Evolutionary conservation across 768 basidiomycete species (phyloP), one percentile per base, ranked within the genome.

Genomic region (Mycena polygramma): DNA sequence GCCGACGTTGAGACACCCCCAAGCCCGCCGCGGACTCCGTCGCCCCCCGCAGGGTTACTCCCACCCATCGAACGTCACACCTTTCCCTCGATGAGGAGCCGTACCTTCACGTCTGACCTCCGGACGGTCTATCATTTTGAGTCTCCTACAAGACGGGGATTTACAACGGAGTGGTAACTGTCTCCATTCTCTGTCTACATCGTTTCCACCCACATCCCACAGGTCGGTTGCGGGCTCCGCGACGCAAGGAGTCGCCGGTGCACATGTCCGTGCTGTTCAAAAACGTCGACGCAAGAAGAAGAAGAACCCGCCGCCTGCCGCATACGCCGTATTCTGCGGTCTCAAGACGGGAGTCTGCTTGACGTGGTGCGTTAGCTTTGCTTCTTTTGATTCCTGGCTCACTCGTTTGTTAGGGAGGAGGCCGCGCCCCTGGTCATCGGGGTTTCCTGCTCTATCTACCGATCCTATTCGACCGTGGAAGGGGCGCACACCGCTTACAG

Each of bases 151-250:
- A 20, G 24, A 22, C n/a, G 36, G 13, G 57, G 48, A 7, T 17
- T 55, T 17, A 64, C 63, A 6, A 48, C 45, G 24, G 46, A 66
- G 4, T 66, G 64, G 64, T 66, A 6, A 39, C 7, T 39, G 39
- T 39, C 13, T 39, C 2, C 3, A 37, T 45, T 9, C 13, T 37
- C 26, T 24, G 5, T 6, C 2, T 57, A 35, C 37, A 7, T 30
- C 9, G 7, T 15, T 5, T 36, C 20, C 17, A n/a, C 24, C 8
- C 37, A n/a, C 2, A 24, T 4, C 7, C 35, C 15, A 3, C 37
- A 66, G 57, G 65, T 58, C 57, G 10, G 4, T 20, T 3, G 65
- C 65, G 0, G 65, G 54, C 5, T 8, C 24, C 13, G 24, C 39
- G 0, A 41, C 62, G 0, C 62, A 63, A 54, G 62, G 62, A 1